phyloP scores from a whole-genome alignment of 192 early-diverging fungal species.

The Coemansia sp. region DNA sequence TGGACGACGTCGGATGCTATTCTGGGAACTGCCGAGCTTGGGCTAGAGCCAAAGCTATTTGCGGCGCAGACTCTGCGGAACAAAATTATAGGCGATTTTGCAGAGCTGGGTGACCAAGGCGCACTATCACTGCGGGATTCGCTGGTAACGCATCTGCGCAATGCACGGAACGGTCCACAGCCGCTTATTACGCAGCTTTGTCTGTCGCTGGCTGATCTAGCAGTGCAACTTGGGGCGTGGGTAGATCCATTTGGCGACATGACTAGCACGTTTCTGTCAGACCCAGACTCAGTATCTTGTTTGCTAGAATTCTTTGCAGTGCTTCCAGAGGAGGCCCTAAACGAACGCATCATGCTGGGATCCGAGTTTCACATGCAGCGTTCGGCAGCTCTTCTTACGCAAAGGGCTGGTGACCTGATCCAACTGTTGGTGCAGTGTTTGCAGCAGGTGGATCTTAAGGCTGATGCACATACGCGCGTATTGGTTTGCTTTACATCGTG shows the following conservation, averaged over 20 bases:
- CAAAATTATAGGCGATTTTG: slow-evolving; percentile 84
- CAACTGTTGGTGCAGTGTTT: slow-evolving; percentile 68
- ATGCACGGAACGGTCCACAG: slow-evolving; percentile 59
- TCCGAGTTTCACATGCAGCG: slow-evolving; percentile 62
- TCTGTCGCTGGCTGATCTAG: slow-evolving; percentile 78
- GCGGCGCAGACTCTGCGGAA: slow-evolving; percentile 91
- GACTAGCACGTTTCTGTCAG: slow-evolving; percentile 64
- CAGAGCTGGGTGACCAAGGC: slow-evolving; percentile 68
- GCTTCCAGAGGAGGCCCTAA: slow-evolving; percentile 84
- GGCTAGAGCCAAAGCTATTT: slow-evolving; percentile 71
- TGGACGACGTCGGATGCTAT: slow-evolving; percentile 82
- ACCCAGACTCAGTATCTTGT: slow-evolving; percentile 60
- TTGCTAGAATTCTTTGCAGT: slow-evolving; percentile 81
- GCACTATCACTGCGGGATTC: slow-evolving; percentile 72
- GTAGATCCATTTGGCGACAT: slow-evolving; percentile 74
- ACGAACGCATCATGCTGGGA: slow-evolving; percentile 62
- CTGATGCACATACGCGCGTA: slow-evolving; percentile 62
- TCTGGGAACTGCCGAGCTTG: slow-evolving; percentile 58
- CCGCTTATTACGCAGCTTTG: slow-evolving; percentile 78
- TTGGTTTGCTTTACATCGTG: slow-evolving; percentile 79
- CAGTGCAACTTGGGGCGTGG: slow-evolving; percentile 81
- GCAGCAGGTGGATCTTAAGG: slow-evolving; percentile 59
- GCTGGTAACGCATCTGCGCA: slow-evolving; percentile 66
- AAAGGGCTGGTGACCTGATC: slow-evolving; percentile 68
- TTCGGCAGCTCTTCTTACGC: slow-evolving; percentile 61